Evolutionary conservation across 495 filamentous ascomycete genomes (phyloP), one percentile per base, ranked within the genome.

Genomic region (Aspergillus wentii): DNA sequence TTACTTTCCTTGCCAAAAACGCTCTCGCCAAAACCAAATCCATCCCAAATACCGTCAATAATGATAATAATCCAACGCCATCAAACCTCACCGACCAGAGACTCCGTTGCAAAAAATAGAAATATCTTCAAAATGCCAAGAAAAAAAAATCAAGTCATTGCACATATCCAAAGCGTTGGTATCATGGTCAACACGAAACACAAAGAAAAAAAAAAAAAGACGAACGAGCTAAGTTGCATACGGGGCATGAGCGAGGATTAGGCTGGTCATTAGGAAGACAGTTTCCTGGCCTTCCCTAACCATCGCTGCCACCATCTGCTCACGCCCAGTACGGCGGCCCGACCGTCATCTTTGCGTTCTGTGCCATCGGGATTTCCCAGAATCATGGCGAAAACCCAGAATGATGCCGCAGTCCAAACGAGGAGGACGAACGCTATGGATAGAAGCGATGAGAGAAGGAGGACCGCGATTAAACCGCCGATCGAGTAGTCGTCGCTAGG

Each of bases 351-450:
- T 33, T 69, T 71, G 27, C 73, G 66, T 44, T 80, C 79, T 33
- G 71, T 74, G n/a, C 76, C 76, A 25, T 78, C 75, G 23, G 77
- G 78, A 50, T 82, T 76, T 1, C 80, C 80, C 26, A 84, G 52
- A 8, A 83, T 67, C 49, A 68, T 69, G 17, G 78, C 67, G 41
- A 76, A 80, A 38, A 78, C 55, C 80, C 80, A 84, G 60, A 82
- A 84, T 28, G 66, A 69, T 1, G 75, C 80, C 0, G 78, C 71
- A 0, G 71, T 72, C 80, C 79, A 84, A 8, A 71, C 66, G 3
- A 68, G 66, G 11, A 79, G 59, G 2, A 77, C 64, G 8, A 80
- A 57, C 10, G 62, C 69, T 1, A 79, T 46, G 32, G 72, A 72
- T 14, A 79, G 51, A 16, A 83, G 46, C 0, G 79, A 75, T 4